Evolutionary conservation across 192 early-diverging fungal genomes (phyloP).

Genomic region (Dissophora ornata): DNA sequence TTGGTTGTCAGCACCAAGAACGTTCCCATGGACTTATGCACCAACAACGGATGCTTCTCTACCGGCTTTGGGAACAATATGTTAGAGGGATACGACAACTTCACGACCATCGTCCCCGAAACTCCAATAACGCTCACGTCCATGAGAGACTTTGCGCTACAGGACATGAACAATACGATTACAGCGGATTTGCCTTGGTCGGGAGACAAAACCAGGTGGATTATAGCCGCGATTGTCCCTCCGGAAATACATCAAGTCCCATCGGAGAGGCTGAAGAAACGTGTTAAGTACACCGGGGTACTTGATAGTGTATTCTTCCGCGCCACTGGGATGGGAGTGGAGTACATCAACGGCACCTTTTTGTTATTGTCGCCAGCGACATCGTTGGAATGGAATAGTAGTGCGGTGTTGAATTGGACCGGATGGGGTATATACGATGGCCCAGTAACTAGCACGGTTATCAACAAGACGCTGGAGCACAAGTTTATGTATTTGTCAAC

Average conservation of each 20-base stretch:
- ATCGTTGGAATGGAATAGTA: too few relatives aligned
- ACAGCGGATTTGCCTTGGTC: constrained; percentile 1
- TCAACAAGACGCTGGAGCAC: too few relatives aligned
- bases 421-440: too few relatives aligned
- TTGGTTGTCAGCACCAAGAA: constrained; percentile 16
- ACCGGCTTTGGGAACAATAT: constrained; percentile 9
- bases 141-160: too few relatives aligned
- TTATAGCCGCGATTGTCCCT: constrained; percentile 1
- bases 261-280: constrained; percentile 7
- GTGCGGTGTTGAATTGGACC: too few relatives aligned
- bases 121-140: background rate
- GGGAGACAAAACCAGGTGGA: background rate
- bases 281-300: constrained; percentile 8
- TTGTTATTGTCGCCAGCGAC: too few relatives aligned
- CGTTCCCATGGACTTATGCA: constrained; percentile 7
- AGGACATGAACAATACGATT: too few relatives aligned
- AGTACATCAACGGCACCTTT: too few relatives aligned
- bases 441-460: too few relatives aligned
- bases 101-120: background rate
- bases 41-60: constrained; percentile 10
- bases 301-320: too few relatives aligned
- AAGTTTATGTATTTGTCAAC: too few relatives aligned
- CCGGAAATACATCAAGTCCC: constrained; percentile 13
- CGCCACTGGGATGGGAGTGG: too few relatives aligned
- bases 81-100: constrained; percentile 10